Base-by-base conservation (phyloP, 2,329 filamentous ascomycete species). In the Amauroascus verrucosus region DNA sequence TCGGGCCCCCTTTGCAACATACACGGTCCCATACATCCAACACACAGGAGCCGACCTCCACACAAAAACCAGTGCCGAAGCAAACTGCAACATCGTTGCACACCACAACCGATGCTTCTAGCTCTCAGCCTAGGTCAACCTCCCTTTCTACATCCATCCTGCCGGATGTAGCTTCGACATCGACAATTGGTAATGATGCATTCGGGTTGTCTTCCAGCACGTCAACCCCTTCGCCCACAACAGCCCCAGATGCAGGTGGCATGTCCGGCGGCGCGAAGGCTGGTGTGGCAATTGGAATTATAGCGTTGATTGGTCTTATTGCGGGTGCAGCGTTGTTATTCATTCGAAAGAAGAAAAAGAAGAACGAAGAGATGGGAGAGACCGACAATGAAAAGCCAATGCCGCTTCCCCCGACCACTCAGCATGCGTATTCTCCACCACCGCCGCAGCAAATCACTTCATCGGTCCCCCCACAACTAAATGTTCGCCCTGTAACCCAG, bases 211-310 rank as follows among this genome's bases (percentile, higher is more conserved):
- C 37, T n/a, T 44, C 56, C 14, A 45, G 37, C 20, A 46, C 55
- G 18, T 58, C 60, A 9, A 55, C 62, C 20, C 54, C 63, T 13
- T 61, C 60, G 2, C 50, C 62, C 2, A 59, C 64, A 2, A 59
- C 63, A 9, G 62, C 63, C 54, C 26, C 53, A 20, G 40, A 22
- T 33, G 20, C 56, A 9, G 56, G 57, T 16, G 73, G 72, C 14
- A 62, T 77, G 56, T 68, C 70, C 1, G 63, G 64, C 14, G 72
- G 72, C 49, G 74, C 71, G 28, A 93, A 88, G 69, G 90, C 88
- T 41, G 93, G 93, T 56, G 79, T 96, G 57, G 88, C 85, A 5
- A 83, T 96, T 65, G 90, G 89, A 63, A 81, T 94, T 46, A 70
- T 96, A 30, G 75, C 84, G 6, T 80, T 80, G 47, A 62, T 95